phyloP scores from a whole-genome alignment of 1,284 basidiomycete species.

The Cystobasidium sp. region DNA sequence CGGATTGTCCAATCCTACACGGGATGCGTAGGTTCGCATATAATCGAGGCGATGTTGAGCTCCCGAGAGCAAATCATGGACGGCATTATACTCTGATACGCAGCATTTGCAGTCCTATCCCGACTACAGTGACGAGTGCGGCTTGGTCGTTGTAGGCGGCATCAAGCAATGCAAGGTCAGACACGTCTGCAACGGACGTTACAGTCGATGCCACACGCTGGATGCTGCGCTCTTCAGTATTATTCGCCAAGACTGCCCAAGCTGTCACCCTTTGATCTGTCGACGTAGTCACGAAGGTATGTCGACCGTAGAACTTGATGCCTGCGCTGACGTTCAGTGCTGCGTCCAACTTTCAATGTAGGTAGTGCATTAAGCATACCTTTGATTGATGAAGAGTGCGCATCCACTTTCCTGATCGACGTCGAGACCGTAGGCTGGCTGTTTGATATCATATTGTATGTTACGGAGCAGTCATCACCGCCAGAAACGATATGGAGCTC shows the following conservation, averaged over 20 bases:
- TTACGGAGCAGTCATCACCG: conserved; percentile 24
- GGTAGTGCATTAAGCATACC: conserved; percentile 1
- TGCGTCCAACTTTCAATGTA: neutral
- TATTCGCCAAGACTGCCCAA: neutral
- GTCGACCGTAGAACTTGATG: neutral
- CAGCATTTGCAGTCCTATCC: conserved; percentile 30
- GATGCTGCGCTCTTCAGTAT: neutral
- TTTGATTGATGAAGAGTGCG: conserved; percentile 34
- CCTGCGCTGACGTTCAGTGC: conserved; percentile 1
- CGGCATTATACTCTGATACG: no score
- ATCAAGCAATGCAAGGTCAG: neutral
- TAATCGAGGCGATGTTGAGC: no score
- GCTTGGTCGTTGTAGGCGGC: neutral
- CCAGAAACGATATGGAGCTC: conserved; percentile 9
- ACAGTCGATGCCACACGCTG: neutral
- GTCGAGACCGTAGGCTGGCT: neutral
- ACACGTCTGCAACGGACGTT: conserved; percentile 26
- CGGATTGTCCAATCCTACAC: no score
- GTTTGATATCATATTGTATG: neutral
- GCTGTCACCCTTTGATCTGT: conserved; percentile 30
- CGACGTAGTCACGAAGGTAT: conserved; percentile 19
- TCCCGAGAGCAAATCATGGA: no score
- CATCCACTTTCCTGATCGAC: neutral
- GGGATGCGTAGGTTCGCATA: no score
- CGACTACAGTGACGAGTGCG: conserved; percentile 7